phyloP scores from a whole-genome alignment of 2,329 filamentous ascomycete species.

The Aspergillus amoenus region DNA sequence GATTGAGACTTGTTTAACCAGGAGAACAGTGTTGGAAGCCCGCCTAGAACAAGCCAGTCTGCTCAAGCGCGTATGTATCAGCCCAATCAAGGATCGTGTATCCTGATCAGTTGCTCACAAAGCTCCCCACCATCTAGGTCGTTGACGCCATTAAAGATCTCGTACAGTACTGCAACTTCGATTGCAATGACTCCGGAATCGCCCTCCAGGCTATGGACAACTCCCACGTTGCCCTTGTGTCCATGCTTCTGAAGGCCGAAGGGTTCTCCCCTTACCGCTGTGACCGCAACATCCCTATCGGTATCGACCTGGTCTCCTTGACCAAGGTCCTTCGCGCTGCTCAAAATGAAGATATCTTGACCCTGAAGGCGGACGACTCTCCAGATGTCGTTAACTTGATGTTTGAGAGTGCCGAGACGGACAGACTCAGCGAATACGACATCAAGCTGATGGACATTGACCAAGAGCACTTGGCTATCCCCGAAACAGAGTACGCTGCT shows the following conservation, averaged over 20 bases:
- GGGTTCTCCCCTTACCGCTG: conserved; percentile 94
- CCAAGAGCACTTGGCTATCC: conserved; percentile 98
- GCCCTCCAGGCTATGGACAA: conserved; percentile 99
- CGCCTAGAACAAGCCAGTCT: conserved; percentile 89
- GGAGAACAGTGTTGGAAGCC: conserved; percentile 80
- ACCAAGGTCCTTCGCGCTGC: conserved; percentile 96
- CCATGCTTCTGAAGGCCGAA: conserved; percentile 97
- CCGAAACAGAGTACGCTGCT: conserved; percentile 96
- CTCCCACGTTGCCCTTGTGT: conserved; percentile 97
- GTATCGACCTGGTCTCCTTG: conserved; percentile 93
- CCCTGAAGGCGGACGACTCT: conserved; percentile 94
- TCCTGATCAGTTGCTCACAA: conserved; percentile 6
- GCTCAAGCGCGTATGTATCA: conserved; percentile 78
- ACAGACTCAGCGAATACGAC: conserved; percentile 97
- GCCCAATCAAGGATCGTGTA: not conserved
- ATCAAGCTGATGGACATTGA: conserved; percentile 99
- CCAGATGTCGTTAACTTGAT: conserved; percentile 93
- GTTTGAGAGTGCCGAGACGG: conserved; percentile 86
- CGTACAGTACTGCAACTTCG: conserved; percentile 99
- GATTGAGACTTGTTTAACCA: conserved; percentile 12
- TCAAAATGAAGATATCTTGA: conserved; percentile 90
- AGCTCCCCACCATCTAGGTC: conserved; percentile 57
- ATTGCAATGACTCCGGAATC: conserved; percentile 99
- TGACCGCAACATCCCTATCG: conserved; percentile 97
- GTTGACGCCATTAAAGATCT: conserved; percentile 99